These are phyloP conservation scores for Quercus lobata DNA, from an alignment of 331 rosid species.

Conservation along the genomic window DNA sequence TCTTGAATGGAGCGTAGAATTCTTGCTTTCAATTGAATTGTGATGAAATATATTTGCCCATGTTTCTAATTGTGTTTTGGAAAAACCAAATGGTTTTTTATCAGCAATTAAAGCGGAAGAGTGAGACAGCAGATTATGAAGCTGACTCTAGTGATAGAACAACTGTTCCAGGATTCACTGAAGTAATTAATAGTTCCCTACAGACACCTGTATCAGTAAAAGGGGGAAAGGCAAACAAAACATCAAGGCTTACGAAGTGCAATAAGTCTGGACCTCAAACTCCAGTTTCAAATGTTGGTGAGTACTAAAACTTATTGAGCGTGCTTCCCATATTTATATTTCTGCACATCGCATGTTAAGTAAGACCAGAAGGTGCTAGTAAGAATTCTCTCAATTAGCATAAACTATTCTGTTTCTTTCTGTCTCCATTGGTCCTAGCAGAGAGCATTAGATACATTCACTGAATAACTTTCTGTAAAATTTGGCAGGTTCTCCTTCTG, in stretches of 20 bases:
- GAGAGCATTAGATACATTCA: constrained; percentile 6
- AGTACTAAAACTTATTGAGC: constrained; percentile 27
- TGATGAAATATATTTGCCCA: constrained; percentile 17
- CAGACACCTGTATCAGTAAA: constrained; percentile 75
- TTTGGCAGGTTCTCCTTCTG: constrained; percentile 85
- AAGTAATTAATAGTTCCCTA: constrained; percentile 43
- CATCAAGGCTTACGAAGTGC: constrained; percentile 69
- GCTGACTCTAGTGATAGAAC: constrained; percentile 63
- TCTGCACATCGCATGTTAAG: background rate
- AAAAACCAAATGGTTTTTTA: constrained; percentile 11
- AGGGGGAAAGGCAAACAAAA: constrained; percentile 67
- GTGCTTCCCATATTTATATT: constrained; percentile 1
- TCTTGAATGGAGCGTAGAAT: constrained; percentile 4
- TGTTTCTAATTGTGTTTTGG: constrained; percentile 17
- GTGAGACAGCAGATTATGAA: constrained; percentile 50
- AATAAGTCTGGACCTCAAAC: constrained; percentile 74
- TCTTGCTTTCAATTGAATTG: background rate
- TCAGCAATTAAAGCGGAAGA: constrained; percentile 78
- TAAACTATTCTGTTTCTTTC: constrained; percentile 3
- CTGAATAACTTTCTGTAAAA: constrained; percentile 1
- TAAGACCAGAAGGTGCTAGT: background rate
- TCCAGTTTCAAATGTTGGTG: constrained; percentile 71
- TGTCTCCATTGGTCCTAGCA: background rate
- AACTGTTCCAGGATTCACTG: constrained; percentile 44
- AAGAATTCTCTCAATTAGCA: background rate